Conservation (phyloP, 176 grass and related monocot species). For the Carex parvula region DNA sequence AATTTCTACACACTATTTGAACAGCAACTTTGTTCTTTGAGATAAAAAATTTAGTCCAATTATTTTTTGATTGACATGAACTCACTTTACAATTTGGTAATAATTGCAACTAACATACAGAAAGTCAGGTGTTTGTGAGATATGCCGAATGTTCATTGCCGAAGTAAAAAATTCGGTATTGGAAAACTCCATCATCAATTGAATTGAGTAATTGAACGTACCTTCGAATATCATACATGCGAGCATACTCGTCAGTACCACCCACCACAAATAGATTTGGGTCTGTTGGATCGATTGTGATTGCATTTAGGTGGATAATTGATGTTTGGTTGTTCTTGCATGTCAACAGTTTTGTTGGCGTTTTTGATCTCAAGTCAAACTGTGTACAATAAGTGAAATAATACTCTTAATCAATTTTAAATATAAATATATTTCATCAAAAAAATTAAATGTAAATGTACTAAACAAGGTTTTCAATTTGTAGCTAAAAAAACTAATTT, state of each 20-base stretch:
- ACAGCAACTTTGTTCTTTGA: not conserved
- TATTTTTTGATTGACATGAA: not conserved
- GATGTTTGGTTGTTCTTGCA: slow-evolving; percentile 39
- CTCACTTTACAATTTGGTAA: not conserved
- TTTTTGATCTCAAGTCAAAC: slow-evolving; percentile 85
- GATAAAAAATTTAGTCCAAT: not conserved
- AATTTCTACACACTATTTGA: not conserved
- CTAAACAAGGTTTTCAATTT: slow-evolving; percentile 6
- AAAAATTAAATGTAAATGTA: not conserved
- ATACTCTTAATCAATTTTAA: not conserved
- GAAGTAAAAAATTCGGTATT: not conserved
- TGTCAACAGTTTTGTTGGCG: slow-evolving; percentile 48
- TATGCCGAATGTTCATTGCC: not conserved
- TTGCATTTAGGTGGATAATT: slow-evolving; percentile 63
- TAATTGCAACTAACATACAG: not conserved
- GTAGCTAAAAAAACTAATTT: not conserved
- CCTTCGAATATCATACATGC: slow-evolving; percentile 84
- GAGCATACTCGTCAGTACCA: slow-evolving; percentile 68
- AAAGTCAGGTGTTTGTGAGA: not conserved
- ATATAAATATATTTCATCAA: not conserved
- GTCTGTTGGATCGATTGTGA: slow-evolving; percentile 64
- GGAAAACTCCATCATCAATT: not conserved
- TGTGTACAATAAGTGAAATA: slow-evolving; percentile 29
- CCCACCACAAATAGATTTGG: slow-evolving; percentile 77
- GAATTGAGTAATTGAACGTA: slow-evolving; percentile 8